Conservation (phyloP, 306 rosid genomes). For the Fagus sylvatica region DNA sequence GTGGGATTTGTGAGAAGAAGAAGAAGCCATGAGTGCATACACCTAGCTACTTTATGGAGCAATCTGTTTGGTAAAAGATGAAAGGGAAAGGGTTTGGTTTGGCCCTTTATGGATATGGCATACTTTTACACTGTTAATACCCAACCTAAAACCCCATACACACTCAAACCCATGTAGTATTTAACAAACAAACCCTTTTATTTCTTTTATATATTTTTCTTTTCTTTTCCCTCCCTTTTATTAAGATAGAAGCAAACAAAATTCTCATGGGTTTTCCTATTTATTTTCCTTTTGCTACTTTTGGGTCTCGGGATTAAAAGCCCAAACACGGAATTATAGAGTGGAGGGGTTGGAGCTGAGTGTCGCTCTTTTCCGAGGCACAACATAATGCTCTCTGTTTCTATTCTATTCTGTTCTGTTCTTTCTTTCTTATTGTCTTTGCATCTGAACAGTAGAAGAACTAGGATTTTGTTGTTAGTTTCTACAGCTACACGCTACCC, state of each 20-base stretch:
- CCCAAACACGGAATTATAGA: conserved; percentile 3
- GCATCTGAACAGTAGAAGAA: conserved; percentile 34
- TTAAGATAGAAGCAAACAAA: background rate
- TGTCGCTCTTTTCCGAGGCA: conserved; percentile 55
- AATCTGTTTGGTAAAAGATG: conserved; percentile 26
- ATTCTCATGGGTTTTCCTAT: background rate
- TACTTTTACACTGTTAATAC: conserved; percentile 26
- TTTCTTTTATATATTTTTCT: background rate
- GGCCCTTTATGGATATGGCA: conserved; percentile 42
- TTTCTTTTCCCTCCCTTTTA: background rate
- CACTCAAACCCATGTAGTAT: background rate
- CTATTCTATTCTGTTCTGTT: conserved; percentile 7
- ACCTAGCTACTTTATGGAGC: conserved; percentile 32
- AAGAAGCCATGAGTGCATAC: conserved; percentile 42
- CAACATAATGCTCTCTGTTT: conserved; percentile 19
- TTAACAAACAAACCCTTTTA: background rate
- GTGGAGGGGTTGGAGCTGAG: background rate
- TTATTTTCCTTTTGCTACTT: background rate
- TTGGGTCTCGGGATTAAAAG: conserved; percentile 28
- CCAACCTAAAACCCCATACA: conserved; percentile 23
- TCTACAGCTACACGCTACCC: conserved; percentile 38
- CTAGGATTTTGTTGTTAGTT: conserved; percentile 2
- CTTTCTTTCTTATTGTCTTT: conserved; percentile 25
- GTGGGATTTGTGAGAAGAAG: conserved; percentile 38
- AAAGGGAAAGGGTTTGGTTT: conserved; percentile 29